These are phyloP conservation scores for Coriolopsis trogii DNA, from an alignment of 1,284 basidiomycete genomes.

Conservation along the genomic window DNA sequence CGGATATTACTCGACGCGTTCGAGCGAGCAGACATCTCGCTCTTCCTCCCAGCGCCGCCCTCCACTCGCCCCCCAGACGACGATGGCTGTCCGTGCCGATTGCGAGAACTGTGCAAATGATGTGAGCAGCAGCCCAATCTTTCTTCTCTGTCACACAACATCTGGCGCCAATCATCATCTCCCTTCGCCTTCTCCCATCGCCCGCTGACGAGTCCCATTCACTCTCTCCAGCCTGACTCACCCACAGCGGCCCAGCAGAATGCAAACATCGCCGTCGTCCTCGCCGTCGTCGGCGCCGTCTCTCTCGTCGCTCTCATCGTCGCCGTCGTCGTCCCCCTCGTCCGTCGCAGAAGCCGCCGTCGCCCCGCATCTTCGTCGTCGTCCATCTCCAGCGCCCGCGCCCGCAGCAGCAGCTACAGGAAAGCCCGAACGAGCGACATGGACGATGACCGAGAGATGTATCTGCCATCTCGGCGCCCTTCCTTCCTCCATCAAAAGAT, in stretches of 20 bases:
- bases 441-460: constrained; percentile 13
- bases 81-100: constrained; percentile 24
- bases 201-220: constrained; percentile 9
- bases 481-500: constrained; percentile 34
- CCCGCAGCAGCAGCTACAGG: constrained; percentile 6
- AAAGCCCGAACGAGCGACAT: constrained; percentile 15
- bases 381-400: neutral
- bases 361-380: too few species aligned
- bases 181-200: constrained; percentile 6
- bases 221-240: neutral
- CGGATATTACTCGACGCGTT: too few species aligned
- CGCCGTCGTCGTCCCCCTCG: constrained; percentile 26
- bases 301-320: constrained; percentile 27
- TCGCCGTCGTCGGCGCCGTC: constrained; percentile 31
- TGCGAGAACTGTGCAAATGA: constrained; percentile 27
- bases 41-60: too few species aligned
- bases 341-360: constrained; percentile 19
- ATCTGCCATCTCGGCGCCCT: constrained; percentile 28
- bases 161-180: constrained; percentile 29
- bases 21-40: too few species aligned
- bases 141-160: constrained; percentile 23
- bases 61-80: too few species aligned
- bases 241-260: constrained; percentile 5
- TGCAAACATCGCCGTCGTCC: constrained; percentile 27
- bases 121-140: constrained; percentile 23